Evolutionary conservation across 495 filamentous ascomycete genomes (phyloP).

Genomic region (Aspergillus ostianus): DNA sequence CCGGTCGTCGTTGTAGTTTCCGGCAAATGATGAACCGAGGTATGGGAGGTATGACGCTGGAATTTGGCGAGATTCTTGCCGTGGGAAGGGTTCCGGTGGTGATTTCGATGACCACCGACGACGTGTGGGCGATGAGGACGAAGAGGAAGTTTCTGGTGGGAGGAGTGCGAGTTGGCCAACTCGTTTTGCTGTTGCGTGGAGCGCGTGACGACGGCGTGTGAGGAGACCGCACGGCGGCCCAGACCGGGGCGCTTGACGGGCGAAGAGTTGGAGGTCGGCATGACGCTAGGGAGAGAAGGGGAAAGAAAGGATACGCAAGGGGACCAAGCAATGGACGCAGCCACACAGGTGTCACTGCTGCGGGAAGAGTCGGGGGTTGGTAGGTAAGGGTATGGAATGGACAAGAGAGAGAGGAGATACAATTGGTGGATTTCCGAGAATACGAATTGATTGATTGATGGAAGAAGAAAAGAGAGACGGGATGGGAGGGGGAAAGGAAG

Average conservation of each 20-base stretch:
- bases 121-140: conserved; percentile 43
- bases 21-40: conserved; percentile 28
- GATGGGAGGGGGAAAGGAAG: background rate
- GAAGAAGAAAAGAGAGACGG: background rate
- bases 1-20: conserved; percentile 24
- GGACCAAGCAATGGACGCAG: background rate
- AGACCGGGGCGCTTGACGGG: conserved; percentile 49
- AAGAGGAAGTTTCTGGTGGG: conserved; percentile 28
- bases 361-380: background rate
- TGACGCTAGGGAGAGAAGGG: conserved; percentile 20
- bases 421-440: background rate
- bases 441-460: background rate
- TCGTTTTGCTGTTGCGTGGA: conserved; percentile 30
- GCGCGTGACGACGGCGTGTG: conserved; percentile 46
- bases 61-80: conserved; percentile 45
- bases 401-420: background rate
- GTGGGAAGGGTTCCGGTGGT: conserved; percentile 43
- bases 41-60: conserved; percentile 29
- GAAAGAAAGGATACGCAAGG: background rate
- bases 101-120: conserved; percentile 44
- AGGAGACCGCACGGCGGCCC: conserved; percentile 48
- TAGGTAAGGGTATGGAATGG: background rate
- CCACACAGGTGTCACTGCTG: background rate
- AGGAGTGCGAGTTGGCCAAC: conserved; percentile 33
- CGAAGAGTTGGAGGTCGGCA: conserved; percentile 42